A percentile compares a stretch with the other conserved stretches of the same genome.
phyloP scores from a whole-genome alignment of 495 filamentous ascomycete species.

The Umbilicaria muhlenbergii region DNA sequence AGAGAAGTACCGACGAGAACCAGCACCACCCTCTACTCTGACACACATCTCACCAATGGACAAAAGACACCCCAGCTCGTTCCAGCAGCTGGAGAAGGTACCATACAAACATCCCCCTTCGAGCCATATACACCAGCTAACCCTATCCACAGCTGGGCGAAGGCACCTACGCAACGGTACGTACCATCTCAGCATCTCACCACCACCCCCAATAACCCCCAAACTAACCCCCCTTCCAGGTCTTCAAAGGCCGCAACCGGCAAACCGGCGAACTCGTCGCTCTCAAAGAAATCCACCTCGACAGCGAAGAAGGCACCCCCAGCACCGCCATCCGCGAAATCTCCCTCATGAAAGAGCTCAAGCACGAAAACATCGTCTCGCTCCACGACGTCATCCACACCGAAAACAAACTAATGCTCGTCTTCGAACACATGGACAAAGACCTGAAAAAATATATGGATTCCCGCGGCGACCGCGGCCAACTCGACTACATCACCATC shows the following conservation, averaged over 20 bases:
- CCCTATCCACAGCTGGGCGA: constrained; percentile 55
- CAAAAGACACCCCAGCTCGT: constrained; percentile 79
- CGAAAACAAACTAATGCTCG: constrained; percentile 98
- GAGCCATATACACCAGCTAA: constrained; percentile 8
- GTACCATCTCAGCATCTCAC: constrained; percentile 13
- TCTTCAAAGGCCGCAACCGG: constrained; percentile 96
- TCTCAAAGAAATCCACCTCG: constrained; percentile 97
- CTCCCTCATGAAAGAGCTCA: constrained; percentile 96
- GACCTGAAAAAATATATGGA: constrained; percentile 99
- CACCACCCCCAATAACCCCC: neutral
- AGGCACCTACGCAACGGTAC: constrained; percentile 95
- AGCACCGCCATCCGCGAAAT: constrained; percentile 98
- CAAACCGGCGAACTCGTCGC: constrained; percentile 93
- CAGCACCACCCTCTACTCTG: constrained; percentile 1
- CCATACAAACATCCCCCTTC: constrained; percentile 1
- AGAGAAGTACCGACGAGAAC: neutral
- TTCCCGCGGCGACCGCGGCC: constrained; percentile 64
- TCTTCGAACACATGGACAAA: constrained; percentile 96
- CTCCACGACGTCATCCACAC: constrained; percentile 98
- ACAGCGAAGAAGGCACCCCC: constrained; percentile 95
- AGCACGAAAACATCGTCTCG: constrained; percentile 94
- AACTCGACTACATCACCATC: constrained; percentile 69
- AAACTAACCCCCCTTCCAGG: constrained; percentile 30
- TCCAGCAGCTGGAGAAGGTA: constrained; percentile 94
- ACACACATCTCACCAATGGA: constrained; percentile 40